Conservation (phyloP, 2,329 filamentous ascomycete genomes). For the Cordyceps farinosa region DNA sequence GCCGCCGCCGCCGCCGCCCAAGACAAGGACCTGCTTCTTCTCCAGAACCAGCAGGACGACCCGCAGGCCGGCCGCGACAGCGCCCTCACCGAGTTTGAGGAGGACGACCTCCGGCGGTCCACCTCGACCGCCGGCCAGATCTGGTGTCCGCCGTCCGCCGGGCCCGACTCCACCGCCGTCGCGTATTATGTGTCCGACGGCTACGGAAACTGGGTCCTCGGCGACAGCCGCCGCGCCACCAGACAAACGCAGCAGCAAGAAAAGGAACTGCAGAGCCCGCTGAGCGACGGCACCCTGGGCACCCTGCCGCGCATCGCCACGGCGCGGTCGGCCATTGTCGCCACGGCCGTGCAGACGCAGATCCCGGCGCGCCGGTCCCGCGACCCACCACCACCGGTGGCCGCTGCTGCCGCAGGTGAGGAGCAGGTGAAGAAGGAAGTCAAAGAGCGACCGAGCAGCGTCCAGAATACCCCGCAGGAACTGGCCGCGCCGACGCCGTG, state of each 20-base stretch:
- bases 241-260: conserved; percentile 24
- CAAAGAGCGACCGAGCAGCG: not conserved
- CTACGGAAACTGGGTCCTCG: conserved; percentile 52
- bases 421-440: not conserved
- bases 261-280: conserved; percentile 5
- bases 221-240: conserved; percentile 27
- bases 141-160: conserved; percentile 48
- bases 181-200: conserved; percentile 47
- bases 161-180: conserved; percentile 33
- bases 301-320: conserved; percentile 6
- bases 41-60: not conserved
- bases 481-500: not conserved
- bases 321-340: conserved; percentile 4
- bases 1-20: not conserved
- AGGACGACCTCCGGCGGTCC: conserved; percentile 40
- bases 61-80: conserved; percentile 33
- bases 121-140: conserved; percentile 39
- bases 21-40: conserved; percentile 15
- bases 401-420: no score
- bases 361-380: not conserved
- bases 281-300: conserved; percentile 5
- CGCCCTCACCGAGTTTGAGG: conserved; percentile 51
- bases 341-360: conserved; percentile 10
- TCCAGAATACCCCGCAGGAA: not conserved
- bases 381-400: not conserved